Percentiles rank a stretch among this genome's conserved stretches.
Conservation (phyloP, 768 basidiomycete species). For the Mycena venus region DNA sequence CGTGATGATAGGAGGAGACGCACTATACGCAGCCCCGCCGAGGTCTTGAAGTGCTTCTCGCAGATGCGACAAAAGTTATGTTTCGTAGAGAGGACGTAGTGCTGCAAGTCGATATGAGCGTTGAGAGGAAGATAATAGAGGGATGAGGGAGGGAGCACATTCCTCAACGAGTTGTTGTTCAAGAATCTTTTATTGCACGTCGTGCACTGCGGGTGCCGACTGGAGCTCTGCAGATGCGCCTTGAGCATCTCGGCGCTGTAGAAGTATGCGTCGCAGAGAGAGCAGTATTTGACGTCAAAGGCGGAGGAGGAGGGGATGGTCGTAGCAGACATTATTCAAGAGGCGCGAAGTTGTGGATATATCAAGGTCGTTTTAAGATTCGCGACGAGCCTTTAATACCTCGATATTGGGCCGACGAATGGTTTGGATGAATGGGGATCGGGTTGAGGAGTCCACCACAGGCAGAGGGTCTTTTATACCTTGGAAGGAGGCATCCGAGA, state of each 20-base stretch:
- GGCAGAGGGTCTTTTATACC: slow-evolving; percentile 12
- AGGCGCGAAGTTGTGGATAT: neutral
- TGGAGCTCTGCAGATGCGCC: slow-evolving; percentile 42
- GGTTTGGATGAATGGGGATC: neutral
- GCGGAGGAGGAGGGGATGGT: slow-evolving; percentile 19
- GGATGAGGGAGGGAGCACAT: slow-evolving; percentile 35
- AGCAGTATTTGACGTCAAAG: slow-evolving; percentile 44
- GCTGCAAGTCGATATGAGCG: slow-evolving; percentile 32
- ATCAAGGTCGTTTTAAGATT: neutral
- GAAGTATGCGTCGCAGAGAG: slow-evolving; percentile 51
- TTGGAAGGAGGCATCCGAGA: slow-evolving; percentile 2
- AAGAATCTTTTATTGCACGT: slow-evolving; percentile 45
- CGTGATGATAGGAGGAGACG: neutral
- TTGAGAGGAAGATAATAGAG: neutral
- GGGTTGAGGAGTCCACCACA: neutral
- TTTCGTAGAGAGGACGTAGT: slow-evolving; percentile 42
- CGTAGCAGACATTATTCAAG: slow-evolving; percentile 13
- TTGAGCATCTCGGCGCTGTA: slow-evolving; percentile 40
- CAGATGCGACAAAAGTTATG: slow-evolving; percentile 49
- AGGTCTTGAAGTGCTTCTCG: slow-evolving; percentile 43
- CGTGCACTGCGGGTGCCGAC: slow-evolving; percentile 46
- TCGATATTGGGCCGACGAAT: too few species aligned
- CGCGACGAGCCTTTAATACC: too few species aligned
- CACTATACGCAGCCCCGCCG: slow-evolving; percentile 43
- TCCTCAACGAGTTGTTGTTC: slow-evolving; percentile 47